phyloP scores from a whole-genome alignment of 495 filamentous ascomycete genomes.

The Penicillium silybi region DNA sequence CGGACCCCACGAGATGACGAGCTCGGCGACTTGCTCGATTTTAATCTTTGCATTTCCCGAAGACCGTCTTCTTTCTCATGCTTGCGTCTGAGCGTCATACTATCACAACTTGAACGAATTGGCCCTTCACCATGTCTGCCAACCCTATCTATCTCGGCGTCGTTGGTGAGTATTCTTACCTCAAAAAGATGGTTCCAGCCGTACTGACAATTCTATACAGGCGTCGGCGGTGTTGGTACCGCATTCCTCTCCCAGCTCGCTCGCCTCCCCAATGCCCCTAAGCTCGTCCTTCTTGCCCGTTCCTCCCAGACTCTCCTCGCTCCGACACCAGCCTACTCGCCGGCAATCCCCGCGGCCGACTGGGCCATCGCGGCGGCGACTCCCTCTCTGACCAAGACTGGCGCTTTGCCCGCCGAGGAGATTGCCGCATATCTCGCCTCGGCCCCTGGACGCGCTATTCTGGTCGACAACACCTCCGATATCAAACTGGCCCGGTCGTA shows the following conservation, averaged over 20 bases:
- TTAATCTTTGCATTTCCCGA: background rate
- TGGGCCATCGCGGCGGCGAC: constrained; percentile 50
- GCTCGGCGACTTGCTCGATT: constrained; percentile 1
- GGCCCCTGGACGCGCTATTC: constrained; percentile 64
- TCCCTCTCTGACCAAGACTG: constrained; percentile 47
- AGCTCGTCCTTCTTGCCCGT: constrained; percentile 74
- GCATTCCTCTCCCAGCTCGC: constrained; percentile 82
- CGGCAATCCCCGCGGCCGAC: constrained; percentile 48
- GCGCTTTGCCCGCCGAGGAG: constrained; percentile 52
- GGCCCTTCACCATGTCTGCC: constrained; percentile 30
- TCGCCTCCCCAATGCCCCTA: constrained; percentile 57
- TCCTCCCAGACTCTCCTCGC: constrained; percentile 71
- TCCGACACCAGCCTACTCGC: constrained; percentile 33
- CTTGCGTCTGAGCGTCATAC: background rate
- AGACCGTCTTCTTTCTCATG: background rate
- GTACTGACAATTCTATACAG: constrained; percentile 38
- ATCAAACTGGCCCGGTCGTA: constrained; percentile 72
- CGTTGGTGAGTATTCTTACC: constrained; percentile 29
- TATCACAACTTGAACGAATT: constrained; percentile 4
- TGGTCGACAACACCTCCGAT: constrained; percentile 91
- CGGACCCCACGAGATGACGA: constrained; percentile 7
- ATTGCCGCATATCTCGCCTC: constrained; percentile 64
- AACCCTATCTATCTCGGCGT: constrained; percentile 46
- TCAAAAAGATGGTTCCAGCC: background rate
- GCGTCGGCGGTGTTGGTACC: constrained; percentile 88